These are phyloP conservation scores for Volvox reticuliferus DNA, from an alignment of 139 green algal genomes.

Conservation along the genomic window DNA sequence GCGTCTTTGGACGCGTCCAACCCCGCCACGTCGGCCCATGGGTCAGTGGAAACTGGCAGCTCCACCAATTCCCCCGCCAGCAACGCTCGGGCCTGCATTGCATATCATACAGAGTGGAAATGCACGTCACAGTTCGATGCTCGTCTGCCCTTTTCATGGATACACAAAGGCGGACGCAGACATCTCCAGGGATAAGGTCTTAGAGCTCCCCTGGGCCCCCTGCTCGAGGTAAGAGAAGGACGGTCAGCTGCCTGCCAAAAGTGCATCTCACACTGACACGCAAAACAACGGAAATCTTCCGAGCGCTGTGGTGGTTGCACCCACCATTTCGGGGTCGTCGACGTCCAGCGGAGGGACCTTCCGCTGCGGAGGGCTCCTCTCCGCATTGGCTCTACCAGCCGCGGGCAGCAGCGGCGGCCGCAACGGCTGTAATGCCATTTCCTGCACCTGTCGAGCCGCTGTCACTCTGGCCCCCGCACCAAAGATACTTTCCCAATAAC, in stretches of 20 bases:
- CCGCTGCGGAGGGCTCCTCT: background rate
- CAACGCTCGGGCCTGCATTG: constrained; percentile 14
- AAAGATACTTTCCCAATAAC: constrained; percentile 23
- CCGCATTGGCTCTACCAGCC: background rate
- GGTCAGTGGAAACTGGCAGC: background rate
- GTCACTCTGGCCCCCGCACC: background rate
- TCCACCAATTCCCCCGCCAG: constrained; percentile 16
- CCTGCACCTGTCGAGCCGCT: background rate
- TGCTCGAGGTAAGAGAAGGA: no score
- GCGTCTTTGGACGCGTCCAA: no score
- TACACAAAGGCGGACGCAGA: no score
- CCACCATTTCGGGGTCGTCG: constrained; percentile 14
- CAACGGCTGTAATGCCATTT: background rate
- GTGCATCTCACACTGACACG: no score
- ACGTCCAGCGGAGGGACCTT: background rate
- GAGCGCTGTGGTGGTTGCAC: background rate
- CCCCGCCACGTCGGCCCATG: background rate
- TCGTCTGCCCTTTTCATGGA: no score
- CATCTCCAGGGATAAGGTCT: no score
- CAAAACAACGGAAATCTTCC: no score
- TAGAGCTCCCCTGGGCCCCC: no score
- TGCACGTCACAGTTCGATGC: no score
- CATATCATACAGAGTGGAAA: no score
- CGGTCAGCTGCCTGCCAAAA: no score
- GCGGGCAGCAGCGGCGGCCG: background rate